Evolutionary conservation across 2,329 filamentous ascomycete genomes (phyloP).

Genomic region (Clonostachys rosea): DNA sequence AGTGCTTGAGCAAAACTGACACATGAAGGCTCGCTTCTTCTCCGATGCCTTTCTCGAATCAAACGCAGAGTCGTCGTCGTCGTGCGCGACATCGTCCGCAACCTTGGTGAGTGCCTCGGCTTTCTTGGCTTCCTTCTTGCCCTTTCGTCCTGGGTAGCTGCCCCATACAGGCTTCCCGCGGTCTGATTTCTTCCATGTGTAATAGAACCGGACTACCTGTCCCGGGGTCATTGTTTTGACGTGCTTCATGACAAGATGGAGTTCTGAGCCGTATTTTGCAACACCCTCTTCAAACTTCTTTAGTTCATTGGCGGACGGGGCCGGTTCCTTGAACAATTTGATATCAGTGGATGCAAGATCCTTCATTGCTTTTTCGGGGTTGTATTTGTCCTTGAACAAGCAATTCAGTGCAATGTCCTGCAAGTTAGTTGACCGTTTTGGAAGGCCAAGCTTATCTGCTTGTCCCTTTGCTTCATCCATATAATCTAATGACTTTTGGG

Average conservation of each 20-base stretch:
- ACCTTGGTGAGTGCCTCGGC: constrained; percentile 71
- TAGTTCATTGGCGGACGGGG: constrained; percentile 70
- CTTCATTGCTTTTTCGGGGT: constrained; percentile 65
- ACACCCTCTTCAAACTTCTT: constrained; percentile 93
- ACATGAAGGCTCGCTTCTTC: constrained; percentile 81
- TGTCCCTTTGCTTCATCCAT: constrained; percentile 53
- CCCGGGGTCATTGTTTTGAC: constrained; percentile 78
- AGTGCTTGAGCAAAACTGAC: constrained; percentile 85
- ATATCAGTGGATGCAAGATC: constrained; percentile 65
- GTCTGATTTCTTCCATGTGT: constrained; percentile 94
- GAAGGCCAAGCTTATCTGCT: constrained; percentile 64
- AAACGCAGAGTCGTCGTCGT: constrained; percentile 92
- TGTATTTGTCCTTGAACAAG: constrained; percentile 67
- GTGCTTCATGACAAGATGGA: constrained; percentile 76
- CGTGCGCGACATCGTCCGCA: constrained; percentile 88
- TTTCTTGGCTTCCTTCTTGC: constrained; percentile 80
- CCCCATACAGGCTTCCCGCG: constrained; percentile 87
- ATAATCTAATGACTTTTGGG: constrained; percentile 28
- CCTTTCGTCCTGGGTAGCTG: constrained; percentile 79
- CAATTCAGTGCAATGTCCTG: constrained; percentile 77
- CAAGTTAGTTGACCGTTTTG: constrained; percentile 77
- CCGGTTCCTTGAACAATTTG: constrained; percentile 77
- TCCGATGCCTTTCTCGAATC: constrained; percentile 78
- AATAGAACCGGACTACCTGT: constrained; percentile 88
- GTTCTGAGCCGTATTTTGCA: constrained; percentile 84